Percentiles rank a stretch among this genome's conserved stretches.
These are phyloP conservation scores for Schizosaccharomyces pombe DNA, from an alignment of 805 yeast species.

Conservation along the genomic window DNA sequence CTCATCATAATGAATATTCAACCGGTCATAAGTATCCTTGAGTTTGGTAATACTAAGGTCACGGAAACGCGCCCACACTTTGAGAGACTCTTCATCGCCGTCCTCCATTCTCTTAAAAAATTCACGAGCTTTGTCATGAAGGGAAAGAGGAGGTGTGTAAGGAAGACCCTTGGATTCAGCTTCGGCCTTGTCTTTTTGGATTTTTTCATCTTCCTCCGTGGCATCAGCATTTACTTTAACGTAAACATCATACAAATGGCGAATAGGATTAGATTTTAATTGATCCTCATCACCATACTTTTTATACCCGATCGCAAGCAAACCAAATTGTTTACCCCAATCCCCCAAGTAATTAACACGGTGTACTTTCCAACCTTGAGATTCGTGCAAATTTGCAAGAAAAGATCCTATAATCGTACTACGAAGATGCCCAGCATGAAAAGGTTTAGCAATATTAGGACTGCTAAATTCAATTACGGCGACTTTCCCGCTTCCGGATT, in stretches of 20 bases:
- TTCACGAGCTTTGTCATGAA: slow-evolving; percentile 65
- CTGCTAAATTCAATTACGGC: slow-evolving; percentile 78
- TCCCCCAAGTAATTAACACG: slow-evolving; percentile 93
- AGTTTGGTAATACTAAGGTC: slow-evolving; percentile 74
- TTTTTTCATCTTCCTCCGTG: slow-evolving; percentile 21
- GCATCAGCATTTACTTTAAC: slow-evolving; percentile 68
- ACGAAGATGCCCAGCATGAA: slow-evolving; percentile 97
- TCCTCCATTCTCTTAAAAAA: slow-evolving; percentile 83
- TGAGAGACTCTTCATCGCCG: slow-evolving; percentile 61
- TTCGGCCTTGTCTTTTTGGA: slow-evolving; percentile 6
- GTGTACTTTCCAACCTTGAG: slow-evolving; percentile 74
- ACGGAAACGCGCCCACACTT: slow-evolving; percentile 70
- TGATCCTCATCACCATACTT: slow-evolving; percentile 62
- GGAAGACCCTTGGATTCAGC: slow-evolving; percentile 6
- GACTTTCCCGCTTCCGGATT: slow-evolving; percentile 48
- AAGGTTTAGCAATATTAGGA: slow-evolving; percentile 96
- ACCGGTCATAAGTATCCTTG: slow-evolving; percentile 68
- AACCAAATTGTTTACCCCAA: slow-evolving; percentile 98
- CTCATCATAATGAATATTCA: slow-evolving; percentile 66
- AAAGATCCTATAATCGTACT: slow-evolving; percentile 96
- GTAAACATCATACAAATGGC: slow-evolving; percentile 84
- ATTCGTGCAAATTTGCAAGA: slow-evolving; percentile 69
- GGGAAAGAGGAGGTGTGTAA: slow-evolving; percentile 14
- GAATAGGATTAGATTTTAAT: slow-evolving; percentile 58
- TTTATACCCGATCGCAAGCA: slow-evolving; percentile 77